A percentile compares a stretch with the other conserved stretches of the same genome.
phyloP scores from a whole-genome alignment of 306 rosid species.

The Quercus mongolica region DNA sequence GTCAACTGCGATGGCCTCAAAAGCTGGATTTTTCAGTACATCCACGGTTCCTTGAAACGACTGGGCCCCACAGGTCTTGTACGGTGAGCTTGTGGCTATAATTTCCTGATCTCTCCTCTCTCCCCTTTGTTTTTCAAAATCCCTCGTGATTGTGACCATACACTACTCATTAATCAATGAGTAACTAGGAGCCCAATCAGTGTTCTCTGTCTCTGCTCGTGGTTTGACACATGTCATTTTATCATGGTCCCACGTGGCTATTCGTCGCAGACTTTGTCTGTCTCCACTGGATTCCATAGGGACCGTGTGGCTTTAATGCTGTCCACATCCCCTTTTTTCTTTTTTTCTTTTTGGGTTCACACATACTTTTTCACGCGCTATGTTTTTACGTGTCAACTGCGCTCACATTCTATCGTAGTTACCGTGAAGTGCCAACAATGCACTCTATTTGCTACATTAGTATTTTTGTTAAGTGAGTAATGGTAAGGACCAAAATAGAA shows the following conservation, averaged over 20 bases:
- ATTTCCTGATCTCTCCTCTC: not conserved
- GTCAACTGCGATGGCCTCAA: not conserved
- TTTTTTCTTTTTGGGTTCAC: not conserved
- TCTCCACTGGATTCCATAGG: not conserved
- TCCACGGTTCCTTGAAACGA: not conserved
- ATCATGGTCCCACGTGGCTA: not conserved
- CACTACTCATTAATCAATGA: too few relatives aligned
- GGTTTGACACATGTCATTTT: not conserved
- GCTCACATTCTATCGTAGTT: too few relatives aligned
- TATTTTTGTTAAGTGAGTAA: too few relatives aligned
- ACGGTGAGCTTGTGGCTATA: not conserved
- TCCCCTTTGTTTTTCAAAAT: not conserved
- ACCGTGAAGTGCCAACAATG: too few relatives aligned
- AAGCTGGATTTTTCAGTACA: slow-evolving; percentile 7
- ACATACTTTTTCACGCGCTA: too few relatives aligned
- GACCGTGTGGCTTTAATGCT: not conserved
- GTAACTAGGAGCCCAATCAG: not conserved
- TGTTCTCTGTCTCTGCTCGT: not conserved
- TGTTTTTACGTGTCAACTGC: too few relatives aligned
- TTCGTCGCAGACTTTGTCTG: not conserved
- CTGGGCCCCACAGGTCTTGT: not conserved
- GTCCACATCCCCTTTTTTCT: too few relatives aligned
- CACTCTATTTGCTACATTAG: too few relatives aligned
- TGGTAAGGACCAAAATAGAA: too few relatives aligned
- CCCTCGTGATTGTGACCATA: not conserved